Conservation (phyloP, 371 early-diverging fungal species). For the Syncephalastrum racemosum region DNA sequence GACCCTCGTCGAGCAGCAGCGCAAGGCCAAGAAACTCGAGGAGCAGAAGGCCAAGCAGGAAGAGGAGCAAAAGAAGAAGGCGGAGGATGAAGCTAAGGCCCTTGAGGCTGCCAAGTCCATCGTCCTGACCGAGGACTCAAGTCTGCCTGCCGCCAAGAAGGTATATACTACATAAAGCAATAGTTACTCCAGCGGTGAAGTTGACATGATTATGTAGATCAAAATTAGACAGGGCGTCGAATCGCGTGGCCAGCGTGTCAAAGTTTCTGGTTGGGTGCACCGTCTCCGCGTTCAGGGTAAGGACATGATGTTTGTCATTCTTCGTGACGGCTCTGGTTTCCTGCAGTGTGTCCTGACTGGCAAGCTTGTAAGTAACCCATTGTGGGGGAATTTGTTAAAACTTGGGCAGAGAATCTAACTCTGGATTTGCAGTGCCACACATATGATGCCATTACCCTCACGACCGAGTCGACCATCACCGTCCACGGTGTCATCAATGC, state of each 20-base stretch:
- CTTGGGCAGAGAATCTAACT: not conserved
- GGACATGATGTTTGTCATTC: slow-evolving; percentile 92
- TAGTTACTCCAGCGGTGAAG: not conserved
- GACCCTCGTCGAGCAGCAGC: slow-evolving; percentile 67
- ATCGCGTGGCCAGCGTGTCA: slow-evolving; percentile 81
- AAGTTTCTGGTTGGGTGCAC: slow-evolving; percentile 96
- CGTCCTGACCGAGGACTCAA: slow-evolving; percentile 71
- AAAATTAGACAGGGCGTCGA: slow-evolving; percentile 71
- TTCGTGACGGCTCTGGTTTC: slow-evolving; percentile 95
- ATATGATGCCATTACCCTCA: slow-evolving; percentile 91
- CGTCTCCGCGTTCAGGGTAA: slow-evolving; percentile 95
- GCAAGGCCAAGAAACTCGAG: slow-evolving; percentile 71
- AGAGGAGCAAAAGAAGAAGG: slow-evolving; percentile 66
- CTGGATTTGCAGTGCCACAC: slow-evolving; percentile 83
- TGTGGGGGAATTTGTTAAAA: not conserved
- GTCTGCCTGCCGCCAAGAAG: slow-evolving; percentile 76
- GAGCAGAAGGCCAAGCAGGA: slow-evolving; percentile 71
- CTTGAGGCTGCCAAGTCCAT: slow-evolving; percentile 87
- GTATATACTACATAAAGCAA: slow-evolving; percentile 27
- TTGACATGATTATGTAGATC: slow-evolving; percentile 56
- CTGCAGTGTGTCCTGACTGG: slow-evolving; percentile 94
- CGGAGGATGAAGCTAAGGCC: slow-evolving; percentile 72
- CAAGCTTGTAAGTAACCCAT: slow-evolving; percentile 59
- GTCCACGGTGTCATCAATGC: slow-evolving; percentile 86
- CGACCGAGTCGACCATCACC: slow-evolving; percentile 89